Evolutionary conservation across 2,329 filamentous ascomycete species (phyloP).

Genomic region (Phaeosphaeriaceae sp.): DNA sequence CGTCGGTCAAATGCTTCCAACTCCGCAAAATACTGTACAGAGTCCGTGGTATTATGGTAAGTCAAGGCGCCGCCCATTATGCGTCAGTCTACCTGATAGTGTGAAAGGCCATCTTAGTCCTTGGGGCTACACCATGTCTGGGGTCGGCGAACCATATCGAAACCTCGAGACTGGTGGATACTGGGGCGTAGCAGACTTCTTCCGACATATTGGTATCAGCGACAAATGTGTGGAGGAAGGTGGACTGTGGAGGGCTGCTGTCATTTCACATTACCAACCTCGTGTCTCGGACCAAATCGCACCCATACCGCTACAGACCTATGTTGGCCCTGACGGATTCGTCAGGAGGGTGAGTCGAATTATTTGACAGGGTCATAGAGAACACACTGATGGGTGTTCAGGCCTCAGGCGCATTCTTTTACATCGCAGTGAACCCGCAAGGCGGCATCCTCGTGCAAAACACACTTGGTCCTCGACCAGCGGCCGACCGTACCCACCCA

Average conservation of each 20-base stretch:
- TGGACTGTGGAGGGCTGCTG: background rate
- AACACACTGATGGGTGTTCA: background rate
- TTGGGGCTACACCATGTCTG: background rate
- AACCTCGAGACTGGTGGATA: background rate
- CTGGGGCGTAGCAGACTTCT: constrained; percentile 3
- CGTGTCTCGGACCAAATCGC: background rate
- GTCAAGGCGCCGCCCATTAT: background rate
- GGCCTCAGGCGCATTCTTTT: constrained; percentile 2
- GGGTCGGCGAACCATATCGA: background rate
- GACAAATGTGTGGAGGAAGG: constrained; percentile 7
- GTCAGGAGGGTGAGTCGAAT: background rate
- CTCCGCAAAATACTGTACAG: background rate
- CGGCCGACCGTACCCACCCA: background rate
- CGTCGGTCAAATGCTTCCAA: constrained; percentile 3
- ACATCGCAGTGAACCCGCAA: constrained; percentile 6
- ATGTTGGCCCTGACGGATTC: background rate
- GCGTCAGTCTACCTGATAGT: background rate
- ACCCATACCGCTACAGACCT: background rate
- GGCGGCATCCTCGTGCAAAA: constrained; percentile 5
- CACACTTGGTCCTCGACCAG: background rate
- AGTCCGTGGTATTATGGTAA: constrained; percentile 4
- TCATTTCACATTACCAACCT: constrained; percentile 1
- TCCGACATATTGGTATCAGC: constrained; percentile 1
- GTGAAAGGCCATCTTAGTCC: background rate
- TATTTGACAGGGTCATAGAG: too few relatives aligned